Evolutionary conservation across 148 eudicot genomes (phyloP), one percentile per base, ranked within the genome.

Genomic region (Chenopodium suecicum): DNA sequence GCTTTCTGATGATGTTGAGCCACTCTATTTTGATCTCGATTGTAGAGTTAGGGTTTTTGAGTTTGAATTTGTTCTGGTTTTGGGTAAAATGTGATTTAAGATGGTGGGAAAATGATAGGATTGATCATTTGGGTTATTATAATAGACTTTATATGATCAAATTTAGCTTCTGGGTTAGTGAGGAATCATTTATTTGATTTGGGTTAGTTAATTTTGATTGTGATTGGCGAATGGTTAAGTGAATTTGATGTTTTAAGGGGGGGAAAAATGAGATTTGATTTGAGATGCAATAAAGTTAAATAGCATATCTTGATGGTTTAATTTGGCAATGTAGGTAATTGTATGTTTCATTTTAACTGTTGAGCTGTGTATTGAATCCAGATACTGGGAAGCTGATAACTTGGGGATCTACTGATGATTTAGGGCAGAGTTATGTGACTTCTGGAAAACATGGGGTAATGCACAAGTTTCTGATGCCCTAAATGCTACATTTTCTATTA

Each of bases 351-450:
- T 76, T 37, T 71, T 77, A 58, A 80, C 22, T 76, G n/a, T 8
- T 67, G 76, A 23, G 17, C n/a, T 25, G 17, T 66, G 25, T 74
- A 74, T 16, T 32, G 46, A 56, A 60, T 2, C 41, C 87, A 96
- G 99, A 94, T 79, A 76, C 90, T 10, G 98, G 99, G 69, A 94
- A 91, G 90, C 91, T 94, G 58, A 90, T 96, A 74, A 96, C 99
- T 50, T 96, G 99, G 99, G 99, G 99, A 78, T 96, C 99, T 62
- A 89, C 98, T 12, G 98, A 94, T 91, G 99, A 96, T 88, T 88
- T 90, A 79, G 99, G 99, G 83, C 99, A 92, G 80, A 94, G 98
- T 88, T 96, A 96, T 82, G 89, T 94, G 83, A 90, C 99, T 46
- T 89, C 97, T 10, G 99, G 99, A 71, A 96, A 92, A 82, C 99